Evolutionary conservation across 164 flowering plant genomes (phyloP).

Genomic region (Euptelea pleiosperma): DNA sequence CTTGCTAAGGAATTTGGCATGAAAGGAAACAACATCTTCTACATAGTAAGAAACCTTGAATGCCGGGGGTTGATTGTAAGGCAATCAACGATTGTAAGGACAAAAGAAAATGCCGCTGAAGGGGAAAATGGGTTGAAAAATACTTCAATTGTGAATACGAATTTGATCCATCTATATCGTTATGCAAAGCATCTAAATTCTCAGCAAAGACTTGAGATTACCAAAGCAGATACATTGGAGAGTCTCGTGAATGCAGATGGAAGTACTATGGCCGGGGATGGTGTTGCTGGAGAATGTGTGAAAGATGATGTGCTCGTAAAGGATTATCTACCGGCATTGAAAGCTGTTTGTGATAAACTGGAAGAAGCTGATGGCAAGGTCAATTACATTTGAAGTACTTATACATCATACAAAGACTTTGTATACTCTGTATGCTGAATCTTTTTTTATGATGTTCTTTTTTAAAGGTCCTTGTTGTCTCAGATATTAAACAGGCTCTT

Average conservation of each 20-base stretch:
- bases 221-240: slow-evolving; percentile 39
- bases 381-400: slow-evolving; percentile 4
- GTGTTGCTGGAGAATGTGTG: slow-evolving; percentile 25
- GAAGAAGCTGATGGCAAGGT: slow-evolving; percentile 84
- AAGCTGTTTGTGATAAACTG: slow-evolving; percentile 78
- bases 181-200: slow-evolving; percentile 67
- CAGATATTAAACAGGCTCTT: slow-evolving; percentile 74
- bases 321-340: slow-evolving; percentile 74
- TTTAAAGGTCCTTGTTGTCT: slow-evolving; percentile 73
- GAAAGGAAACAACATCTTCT: slow-evolving; percentile 67
- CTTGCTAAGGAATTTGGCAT: slow-evolving; percentile 71
- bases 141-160: slow-evolving; percentile 51
- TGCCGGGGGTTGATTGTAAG: slow-evolving; percentile 63
- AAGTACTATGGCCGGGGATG: slow-evolving; percentile 24
- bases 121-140: slow-evolving; percentile 35
- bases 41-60: slow-evolving; percentile 68
- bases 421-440: neutral
- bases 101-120: slow-evolving; percentile 38
- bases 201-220: slow-evolving; percentile 77
- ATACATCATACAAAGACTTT: slow-evolving; percentile 1
- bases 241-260: slow-evolving; percentile 27
- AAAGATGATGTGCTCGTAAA: slow-evolving; percentile 58
- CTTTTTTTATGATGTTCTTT: slow-evolving; percentile 8
- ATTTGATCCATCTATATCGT: slow-evolving; percentile 69
- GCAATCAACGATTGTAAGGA: slow-evolving; percentile 66